phyloP scores from a whole-genome alignment of 108 stramenopile genomes.

The Epipyxis sp. region DNA sequence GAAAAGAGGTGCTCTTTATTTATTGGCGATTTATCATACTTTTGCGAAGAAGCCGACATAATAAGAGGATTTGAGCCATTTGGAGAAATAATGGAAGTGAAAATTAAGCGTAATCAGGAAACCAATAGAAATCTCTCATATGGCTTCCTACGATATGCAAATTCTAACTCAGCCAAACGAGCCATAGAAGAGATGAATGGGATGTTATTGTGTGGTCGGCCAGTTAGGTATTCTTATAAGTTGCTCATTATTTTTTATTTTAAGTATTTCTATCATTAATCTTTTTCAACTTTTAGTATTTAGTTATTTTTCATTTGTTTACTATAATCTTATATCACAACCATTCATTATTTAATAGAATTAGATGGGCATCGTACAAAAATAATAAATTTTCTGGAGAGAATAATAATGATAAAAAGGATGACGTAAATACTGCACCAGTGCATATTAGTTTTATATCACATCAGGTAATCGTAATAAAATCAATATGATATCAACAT shows the following conservation, averaged over 20 bases:
- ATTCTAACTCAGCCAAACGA: neutral
- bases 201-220: neutral
- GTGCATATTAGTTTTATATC: conserved; percentile 7
- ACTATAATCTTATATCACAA: too few species aligned
- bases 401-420: neutral
- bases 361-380: conserved; percentile 4
- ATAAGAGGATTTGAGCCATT: neutral
- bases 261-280: too few species aligned
- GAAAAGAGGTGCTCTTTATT: too few species aligned
- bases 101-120: neutral
- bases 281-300: too few species aligned
- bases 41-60: neutral
- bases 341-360: too few species aligned
- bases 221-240: too few species aligned
- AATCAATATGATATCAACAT: too few species aligned
- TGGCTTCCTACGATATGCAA: neutral
- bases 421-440: neutral
- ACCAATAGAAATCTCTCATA: neutral
- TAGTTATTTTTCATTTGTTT: too few species aligned
- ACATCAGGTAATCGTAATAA: conserved; percentile 12
- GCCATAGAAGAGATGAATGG: neutral
- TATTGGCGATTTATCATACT: neutral
- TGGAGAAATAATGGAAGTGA: conserved; percentile 9
- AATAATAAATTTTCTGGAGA: neutral
- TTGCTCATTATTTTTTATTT: too few species aligned